phyloP scores from a whole-genome alignment of 2,329 filamentous ascomycete species.

The Emergomyces pasteurianus region DNA sequence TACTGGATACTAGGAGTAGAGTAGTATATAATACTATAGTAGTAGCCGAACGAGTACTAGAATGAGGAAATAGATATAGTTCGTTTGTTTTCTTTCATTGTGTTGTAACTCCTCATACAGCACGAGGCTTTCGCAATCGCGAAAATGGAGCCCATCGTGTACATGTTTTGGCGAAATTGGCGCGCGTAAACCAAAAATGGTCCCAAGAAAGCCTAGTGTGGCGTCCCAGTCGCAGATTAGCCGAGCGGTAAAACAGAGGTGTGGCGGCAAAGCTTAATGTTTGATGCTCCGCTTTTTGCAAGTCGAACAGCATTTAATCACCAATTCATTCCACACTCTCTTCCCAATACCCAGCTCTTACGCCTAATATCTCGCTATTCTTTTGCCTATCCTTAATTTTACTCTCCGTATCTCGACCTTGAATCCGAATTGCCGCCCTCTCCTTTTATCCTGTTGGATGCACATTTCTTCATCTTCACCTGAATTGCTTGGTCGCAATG shows the following conservation, averaged over 20 bases:
- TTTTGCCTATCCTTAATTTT: not conserved
- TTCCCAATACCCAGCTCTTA: not conserved
- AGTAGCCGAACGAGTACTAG: not conserved
- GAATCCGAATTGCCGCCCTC: not conserved
- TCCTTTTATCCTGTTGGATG: not conserved
- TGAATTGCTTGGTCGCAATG: constrained; percentile 18
- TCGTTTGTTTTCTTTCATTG: not conserved
- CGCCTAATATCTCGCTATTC: not conserved
- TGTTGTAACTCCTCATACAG: not conserved
- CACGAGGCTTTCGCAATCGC: not conserved
- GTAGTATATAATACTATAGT: too few relatives aligned
- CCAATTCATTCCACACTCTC: not conserved
- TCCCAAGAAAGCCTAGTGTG: not conserved
- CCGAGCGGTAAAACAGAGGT: not conserved
- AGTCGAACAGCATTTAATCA: not conserved
- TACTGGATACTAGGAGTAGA: not conserved
- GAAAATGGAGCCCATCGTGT: not conserved
- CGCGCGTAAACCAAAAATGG: not conserved
- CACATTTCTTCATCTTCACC: not conserved
- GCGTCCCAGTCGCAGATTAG: not conserved
- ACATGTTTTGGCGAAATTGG: not conserved
- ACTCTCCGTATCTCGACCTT: not conserved
- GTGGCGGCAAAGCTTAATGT: constrained; percentile 5
- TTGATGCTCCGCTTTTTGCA: constrained; percentile 1
- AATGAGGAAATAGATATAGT: not conserved